Evolutionary conservation across 2,329 filamentous ascomycete species (phyloP), one percentile per base, ranked within the genome.

Genomic region (Alternaria hordeiaustralica): DNA sequence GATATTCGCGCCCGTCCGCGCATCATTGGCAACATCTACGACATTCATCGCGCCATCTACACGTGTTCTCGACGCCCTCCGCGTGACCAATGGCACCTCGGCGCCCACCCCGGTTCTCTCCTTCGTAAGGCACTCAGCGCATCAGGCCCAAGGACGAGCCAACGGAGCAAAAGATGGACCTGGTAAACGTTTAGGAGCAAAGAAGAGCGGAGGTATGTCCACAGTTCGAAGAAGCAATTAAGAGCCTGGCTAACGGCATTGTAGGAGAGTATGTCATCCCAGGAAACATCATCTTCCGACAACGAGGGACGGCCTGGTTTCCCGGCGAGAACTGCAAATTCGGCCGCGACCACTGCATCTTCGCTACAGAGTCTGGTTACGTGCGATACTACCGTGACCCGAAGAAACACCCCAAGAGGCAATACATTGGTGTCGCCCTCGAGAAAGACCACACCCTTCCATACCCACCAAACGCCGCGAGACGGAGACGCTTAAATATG

Each of bases 361-460:
- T 92, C 81, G 90, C 96, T 57, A 90, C 89, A 63, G 88, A 91
- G 60, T 86, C 91, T 4, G 96, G 96, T 68, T 99, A 96, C 81
- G 96, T 99, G 64, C 94, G 96, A 74, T 99, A 97, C 87, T 99
- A 99, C 86, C 89, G 91, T 77, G 95, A 99, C 78, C 94, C 94
- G 0, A 81, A 86, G 30, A 87, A 85, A 63, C 93, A 98, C 80
- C 92, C 94, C 1, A 92, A 93, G 71, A 88, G 94, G 64, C 93
- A 97, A 80, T 99, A 94, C 85, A 99, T 99, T 75, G 96, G 96
- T 65, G 91, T 99, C 20, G 92, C 92, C 33, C 94, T 97, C 80
- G 87, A 94, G 78, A 93, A 93, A 77, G 85, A 89, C 15, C 92
- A 96, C 74, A 88, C 85, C 30, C 88, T 99, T 2, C 96, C 96